Evolutionary conservation across 2,329 filamentous ascomycete species (phyloP).

Genomic region (Hypoxylon sp.): DNA sequence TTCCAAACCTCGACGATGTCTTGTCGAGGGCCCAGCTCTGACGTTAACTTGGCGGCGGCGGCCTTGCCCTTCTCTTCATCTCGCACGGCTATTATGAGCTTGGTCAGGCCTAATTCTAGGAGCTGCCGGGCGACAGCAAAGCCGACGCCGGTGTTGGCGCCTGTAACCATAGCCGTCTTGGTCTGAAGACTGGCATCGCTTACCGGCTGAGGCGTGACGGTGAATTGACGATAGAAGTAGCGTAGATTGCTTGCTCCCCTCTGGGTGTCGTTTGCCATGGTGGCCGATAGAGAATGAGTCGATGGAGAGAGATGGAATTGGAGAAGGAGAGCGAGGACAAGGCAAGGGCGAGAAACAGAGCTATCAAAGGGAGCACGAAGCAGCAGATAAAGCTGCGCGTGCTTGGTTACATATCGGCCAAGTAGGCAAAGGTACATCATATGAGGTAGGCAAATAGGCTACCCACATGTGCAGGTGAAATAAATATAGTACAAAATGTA

Average conservation of each 20-base stretch:
- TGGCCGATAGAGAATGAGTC: no score
- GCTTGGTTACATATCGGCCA: no score
- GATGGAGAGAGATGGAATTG: no score
- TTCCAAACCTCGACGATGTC: conserved; percentile 50
- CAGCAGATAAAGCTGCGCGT: no score
- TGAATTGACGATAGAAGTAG: not conserved
- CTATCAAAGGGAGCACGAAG: no score
- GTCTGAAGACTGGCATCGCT: not conserved
- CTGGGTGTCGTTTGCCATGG: not conserved
- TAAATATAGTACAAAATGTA: no score
- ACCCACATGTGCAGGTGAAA: no score
- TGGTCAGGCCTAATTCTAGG: conserved; percentile 39
- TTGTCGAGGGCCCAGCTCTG: not conserved
- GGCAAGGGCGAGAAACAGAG: no score
- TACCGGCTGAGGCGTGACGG: not conserved
- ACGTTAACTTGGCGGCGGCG: not conserved
- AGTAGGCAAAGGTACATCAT: no score
- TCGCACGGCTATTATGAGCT: conserved; percentile 47
- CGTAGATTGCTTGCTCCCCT: not conserved
- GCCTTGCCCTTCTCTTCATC: conserved; percentile 41
- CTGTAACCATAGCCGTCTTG: not conserved
- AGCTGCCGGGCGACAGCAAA: conserved; percentile 46
- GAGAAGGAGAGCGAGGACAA: no score
- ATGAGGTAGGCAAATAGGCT: no score
- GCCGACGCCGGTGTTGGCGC: conserved; percentile 44